Evolutionary conservation across 345 rosid species (phyloP), one percentile per base, ranked within the genome.

Genomic region (Eutrema japonicum): DNA sequence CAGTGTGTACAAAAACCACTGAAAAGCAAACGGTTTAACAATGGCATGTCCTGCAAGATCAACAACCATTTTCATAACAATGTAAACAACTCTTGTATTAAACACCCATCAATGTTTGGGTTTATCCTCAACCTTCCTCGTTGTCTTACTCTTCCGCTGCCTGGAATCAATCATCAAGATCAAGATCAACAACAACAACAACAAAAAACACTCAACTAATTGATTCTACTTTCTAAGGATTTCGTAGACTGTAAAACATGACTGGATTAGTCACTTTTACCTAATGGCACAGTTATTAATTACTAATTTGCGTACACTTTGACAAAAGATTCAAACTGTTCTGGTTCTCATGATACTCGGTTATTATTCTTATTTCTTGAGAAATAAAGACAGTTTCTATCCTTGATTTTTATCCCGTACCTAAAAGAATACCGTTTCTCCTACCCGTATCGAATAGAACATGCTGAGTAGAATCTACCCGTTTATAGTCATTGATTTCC

Each of bases 41-140:
- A 73, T 47, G 54, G 54, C 47, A 43, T 73, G 71, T 27, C 65
- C 10, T 73, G 36, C 42, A 56, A 56, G 77, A 55, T 64, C 66
- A 65, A 65, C 66, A 37, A 47, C 58, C 51, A 47, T 18, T 55
- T 58, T 22, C 58, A 57, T 50, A 26, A n/a, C 12, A 73, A 37
- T 16, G 29, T 66, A 32, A 26, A 47, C 51, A 66, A 46, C 51
- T 66, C 38, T 58, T 26, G 67, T 68, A 60, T 76, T n/a, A 22
- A 38, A 76, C 27, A 45, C 75, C 71, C 54, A 62, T 52, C 26
- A 68, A 68, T 68, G 69, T 41, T 68, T 68, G 69, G 74, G 48
- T 60, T 61, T 35, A 56, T 43, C 59, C 46, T 48, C 52, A 16
- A 3, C 50, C 66, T 35, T 41, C 48, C 11, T 49, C 35, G 10